These are phyloP conservation scores for Curvularia spicifera DNA, from an alignment of 2,329 filamentous ascomycete genomes.

Conservation along the genomic window DNA sequence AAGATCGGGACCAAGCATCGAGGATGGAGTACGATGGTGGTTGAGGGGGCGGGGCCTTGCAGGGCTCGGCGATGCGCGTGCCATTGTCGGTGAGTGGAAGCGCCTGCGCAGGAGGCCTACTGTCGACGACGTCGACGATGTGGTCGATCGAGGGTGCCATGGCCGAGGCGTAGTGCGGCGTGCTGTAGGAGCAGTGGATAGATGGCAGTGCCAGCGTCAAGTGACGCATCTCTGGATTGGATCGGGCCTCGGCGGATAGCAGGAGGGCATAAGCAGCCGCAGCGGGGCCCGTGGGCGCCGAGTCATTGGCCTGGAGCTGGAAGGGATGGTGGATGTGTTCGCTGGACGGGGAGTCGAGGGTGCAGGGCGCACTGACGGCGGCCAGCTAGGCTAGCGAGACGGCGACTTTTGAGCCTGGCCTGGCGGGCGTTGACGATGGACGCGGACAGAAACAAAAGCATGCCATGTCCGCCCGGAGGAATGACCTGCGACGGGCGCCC, in stretches of 20 bases:
- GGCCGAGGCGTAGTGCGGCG: too few species aligned
- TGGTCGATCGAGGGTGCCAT: too few species aligned
- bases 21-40: slow-evolving; percentile 13
- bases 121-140: too few species aligned
- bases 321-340: not conserved
- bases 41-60: slow-evolving; percentile 22
- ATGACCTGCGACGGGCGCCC: slow-evolving; percentile 12
- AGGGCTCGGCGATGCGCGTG: slow-evolving; percentile 19
- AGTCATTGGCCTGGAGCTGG: not conserved
- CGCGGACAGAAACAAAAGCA: slow-evolving; percentile 19
- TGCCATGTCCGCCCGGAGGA: slow-evolving; percentile 5
- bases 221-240: not conserved
- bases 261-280: not conserved
- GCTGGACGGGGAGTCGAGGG: not conserved
- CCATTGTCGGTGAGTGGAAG: slow-evolving; percentile 19
- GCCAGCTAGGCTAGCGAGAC: slow-evolving; percentile 20
- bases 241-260: slow-evolving; percentile 1
- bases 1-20: slow-evolving; percentile 16
- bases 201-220: not conserved
- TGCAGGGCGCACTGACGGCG: not conserved
- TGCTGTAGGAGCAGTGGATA: not conserved
- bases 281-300: not conserved
- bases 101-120: too few species aligned
- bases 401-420: slow-evolving; percentile 17
- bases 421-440: slow-evolving; percentile 21